Evolutionary conservation across 306 rosid species (phyloP).

Genomic region (Cucurbita maxima): DNA sequence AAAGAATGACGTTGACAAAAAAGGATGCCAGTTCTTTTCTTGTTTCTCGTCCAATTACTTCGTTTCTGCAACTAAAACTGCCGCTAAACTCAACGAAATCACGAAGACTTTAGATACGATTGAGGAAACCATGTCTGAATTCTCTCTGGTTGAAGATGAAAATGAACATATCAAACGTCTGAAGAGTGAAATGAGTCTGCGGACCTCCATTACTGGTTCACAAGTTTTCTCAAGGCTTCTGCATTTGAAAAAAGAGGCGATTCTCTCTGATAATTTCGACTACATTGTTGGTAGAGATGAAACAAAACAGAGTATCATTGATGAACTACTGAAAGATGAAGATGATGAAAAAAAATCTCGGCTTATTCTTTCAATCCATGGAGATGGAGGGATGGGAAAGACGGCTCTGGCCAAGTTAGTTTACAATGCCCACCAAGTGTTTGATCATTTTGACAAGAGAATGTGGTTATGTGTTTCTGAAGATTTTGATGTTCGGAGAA

Average conservation of each 20-base stretch:
- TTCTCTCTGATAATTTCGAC: background rate
- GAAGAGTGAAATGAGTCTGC: background rate
- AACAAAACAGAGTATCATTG: background rate
- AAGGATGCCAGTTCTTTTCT: constrained; percentile 12
- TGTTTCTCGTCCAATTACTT: constrained; percentile 5
- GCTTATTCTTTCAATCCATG: background rate
- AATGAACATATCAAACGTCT: background rate
- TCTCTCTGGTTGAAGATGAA: background rate
- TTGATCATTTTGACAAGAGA: background rate
- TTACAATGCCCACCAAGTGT: background rate
- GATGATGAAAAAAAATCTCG: background rate
- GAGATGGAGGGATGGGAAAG: constrained; percentile 8
- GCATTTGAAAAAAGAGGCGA: background rate
- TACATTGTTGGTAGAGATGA: constrained; percentile 12
- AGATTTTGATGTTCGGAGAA: constrained; percentile 5
- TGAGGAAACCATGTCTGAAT: background rate
- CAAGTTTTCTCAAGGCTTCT: constrained; percentile 12
- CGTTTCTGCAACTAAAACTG: background rate
- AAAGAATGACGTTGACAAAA: background rate
- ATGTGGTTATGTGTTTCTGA: constrained; percentile 6
- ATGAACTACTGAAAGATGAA: background rate
- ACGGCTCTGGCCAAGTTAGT: constrained; percentile 3
- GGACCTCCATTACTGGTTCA: constrained; percentile 11
- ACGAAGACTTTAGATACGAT: constrained; percentile 4
- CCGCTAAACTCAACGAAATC: background rate